Conservation (phyloP, 2,329 filamentous ascomycete genomes). For the Xylaria sp. region DNA sequence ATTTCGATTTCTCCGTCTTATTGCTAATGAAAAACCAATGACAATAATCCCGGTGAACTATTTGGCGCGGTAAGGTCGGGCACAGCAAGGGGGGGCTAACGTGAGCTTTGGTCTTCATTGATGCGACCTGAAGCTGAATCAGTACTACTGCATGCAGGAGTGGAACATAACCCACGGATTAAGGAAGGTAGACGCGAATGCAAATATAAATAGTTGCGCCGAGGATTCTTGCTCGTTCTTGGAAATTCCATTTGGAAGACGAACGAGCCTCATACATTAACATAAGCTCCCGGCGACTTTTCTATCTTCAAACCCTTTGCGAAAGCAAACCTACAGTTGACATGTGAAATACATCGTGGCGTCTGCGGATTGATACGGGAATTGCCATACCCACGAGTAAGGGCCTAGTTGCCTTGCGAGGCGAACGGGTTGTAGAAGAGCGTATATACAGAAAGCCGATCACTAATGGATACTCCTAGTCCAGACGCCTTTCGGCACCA, state of each 20-base stretch:
- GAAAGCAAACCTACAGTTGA: neutral
- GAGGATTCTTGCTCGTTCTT: neutral
- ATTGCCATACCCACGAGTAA: neutral
- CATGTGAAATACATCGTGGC: neutral
- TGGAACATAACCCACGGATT: neutral
- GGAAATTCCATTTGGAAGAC: slow-evolving; percentile 5
- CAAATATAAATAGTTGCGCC: neutral
- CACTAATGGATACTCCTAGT: neutral
- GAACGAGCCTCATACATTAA: slow-evolving; percentile 15
- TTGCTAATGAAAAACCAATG: neutral
- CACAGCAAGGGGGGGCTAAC: neutral
- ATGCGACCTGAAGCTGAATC: slow-evolving; percentile 17
- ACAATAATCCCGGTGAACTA: neutral
- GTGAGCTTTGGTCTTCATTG: slow-evolving; percentile 3
- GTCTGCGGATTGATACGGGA: neutral
- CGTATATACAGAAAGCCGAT: neutral
- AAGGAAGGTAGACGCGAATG: neutral
- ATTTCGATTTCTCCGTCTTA: slow-evolving; percentile 9
- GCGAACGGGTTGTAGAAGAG: slow-evolving; percentile 1
- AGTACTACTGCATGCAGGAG: slow-evolving; percentile 12
- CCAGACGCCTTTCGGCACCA: neutral
- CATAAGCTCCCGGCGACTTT: slow-evolving; percentile 2
- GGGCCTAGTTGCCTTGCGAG: slow-evolving; percentile 9
- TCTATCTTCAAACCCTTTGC: neutral
- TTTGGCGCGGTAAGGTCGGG: slow-evolving; percentile 6